phyloP scores from a whole-genome alignment of 2,329 filamentous ascomycete species.

The Colletotrichum spinosum region DNA sequence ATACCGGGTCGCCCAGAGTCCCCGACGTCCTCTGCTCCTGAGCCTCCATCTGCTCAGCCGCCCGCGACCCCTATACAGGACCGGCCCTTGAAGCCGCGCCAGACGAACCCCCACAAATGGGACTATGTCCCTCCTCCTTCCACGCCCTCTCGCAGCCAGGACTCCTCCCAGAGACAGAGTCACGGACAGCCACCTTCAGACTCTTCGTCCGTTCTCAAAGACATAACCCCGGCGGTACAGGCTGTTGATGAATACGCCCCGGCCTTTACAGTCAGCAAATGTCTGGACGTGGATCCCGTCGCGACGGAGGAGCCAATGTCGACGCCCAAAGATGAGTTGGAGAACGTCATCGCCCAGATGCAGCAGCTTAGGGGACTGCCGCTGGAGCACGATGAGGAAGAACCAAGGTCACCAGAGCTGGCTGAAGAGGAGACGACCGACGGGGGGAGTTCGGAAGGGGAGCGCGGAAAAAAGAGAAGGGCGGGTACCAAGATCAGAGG shows the following conservation, averaged over 20 bases:
- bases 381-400: slow-evolving; percentile 62
- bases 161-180: slow-evolving; percentile 43
- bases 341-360: slow-evolving; percentile 72
- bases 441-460: slow-evolving; percentile 42
- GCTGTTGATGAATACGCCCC: neutral
- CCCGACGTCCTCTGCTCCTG: neutral
- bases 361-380: slow-evolving; percentile 70
- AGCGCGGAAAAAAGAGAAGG: slow-evolving; percentile 42
- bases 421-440: slow-evolving; percentile 39
- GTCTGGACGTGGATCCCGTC: neutral
- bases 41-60: slow-evolving; percentile 37
- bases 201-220: slow-evolving; percentile 2
- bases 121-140: slow-evolving; percentile 51
- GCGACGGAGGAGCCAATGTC: neutral
- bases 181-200: neutral
- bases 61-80: neutral
- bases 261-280: neutral
- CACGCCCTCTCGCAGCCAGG: slow-evolving; percentile 52
- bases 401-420: slow-evolving; percentile 41
- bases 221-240: slow-evolving; percentile 8
- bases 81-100: slow-evolving; percentile 61
- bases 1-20: slow-evolving; percentile 61
- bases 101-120: slow-evolving; percentile 50
- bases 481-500: slow-evolving; percentile 38
- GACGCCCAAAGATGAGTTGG: slow-evolving; percentile 64